A percentile compares a stretch with the other conserved stretches of the same genome.
Evolutionary conservation across 257 asterid genomes (phyloP).

Genomic region (Solanum megistacrolobum): DNA sequence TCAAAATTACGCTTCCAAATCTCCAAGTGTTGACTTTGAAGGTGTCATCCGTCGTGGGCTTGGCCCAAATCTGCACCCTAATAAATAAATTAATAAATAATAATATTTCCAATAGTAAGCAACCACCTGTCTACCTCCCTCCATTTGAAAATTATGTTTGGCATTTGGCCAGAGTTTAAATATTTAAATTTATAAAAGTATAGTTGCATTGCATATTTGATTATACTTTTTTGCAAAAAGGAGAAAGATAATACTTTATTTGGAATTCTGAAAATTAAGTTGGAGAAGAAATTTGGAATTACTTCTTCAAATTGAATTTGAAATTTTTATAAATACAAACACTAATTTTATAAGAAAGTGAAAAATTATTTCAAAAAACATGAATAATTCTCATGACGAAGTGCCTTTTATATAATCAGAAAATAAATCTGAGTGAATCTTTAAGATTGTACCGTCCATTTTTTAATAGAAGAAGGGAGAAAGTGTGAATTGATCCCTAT

Average conservation of each 20-base stretch:
- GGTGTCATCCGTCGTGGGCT: background rate
- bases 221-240: background rate
- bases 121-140: background rate
- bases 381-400: too few relatives aligned
- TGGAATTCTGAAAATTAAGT: background rate
- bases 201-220: background rate
- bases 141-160: background rate
- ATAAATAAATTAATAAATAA: background rate
- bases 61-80: background rate
- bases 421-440: background rate
- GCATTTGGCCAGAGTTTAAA: background rate
- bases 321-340: background rate
- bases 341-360: too few relatives aligned
- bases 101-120: background rate
- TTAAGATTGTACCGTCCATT: background rate
- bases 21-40: background rate
- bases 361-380: too few relatives aligned
- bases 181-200: background rate
- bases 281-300: background rate
- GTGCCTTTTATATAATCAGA: rapidly evolving
- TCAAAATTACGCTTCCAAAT: background rate
- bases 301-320: background rate
- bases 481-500: background rate
- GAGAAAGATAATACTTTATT: background rate
- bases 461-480: background rate